Evolutionary conservation across 2,329 filamentous ascomycete species (phyloP), one percentile per base, ranked within the genome.

Genomic region (Aspergillus ibericus): DNA sequence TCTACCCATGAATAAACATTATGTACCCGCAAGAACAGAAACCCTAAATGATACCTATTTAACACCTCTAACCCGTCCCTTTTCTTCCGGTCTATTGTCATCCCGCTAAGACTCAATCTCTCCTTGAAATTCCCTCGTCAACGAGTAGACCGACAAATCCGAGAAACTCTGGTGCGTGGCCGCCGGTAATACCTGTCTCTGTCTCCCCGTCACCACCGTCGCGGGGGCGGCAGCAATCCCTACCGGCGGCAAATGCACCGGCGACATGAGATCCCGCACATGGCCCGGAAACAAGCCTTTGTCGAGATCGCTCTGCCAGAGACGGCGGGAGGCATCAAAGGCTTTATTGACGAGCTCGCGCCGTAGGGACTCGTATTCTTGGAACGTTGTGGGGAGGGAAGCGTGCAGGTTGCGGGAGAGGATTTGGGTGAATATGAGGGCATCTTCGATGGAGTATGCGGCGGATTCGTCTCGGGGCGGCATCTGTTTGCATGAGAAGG

Each of bases 381-480:
- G 36, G 49, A 76, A 75, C 1, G 69, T 56, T 3, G 65, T 57
- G 8, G 44, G 20, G 13, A 73, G 59, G 9, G 70, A 62, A 8
- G 68, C 61, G 29, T 64, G 51, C 20, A 68, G 58, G 55, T 72
- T 64, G 5, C 66, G 58, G 2, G 69, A 59, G 13, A 78, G 59
- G 22, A 72, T 66, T 2, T 72, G 70, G 13, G 73, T 69, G 58
- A 78, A 70, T 4, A 78, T 63, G 35, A 78, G 70, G 7, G 71
- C 70, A 51, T 78, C 76, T 59, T 78, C 76, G n/a, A 78, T 68
- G 3, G 73, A 74, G 40, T 75, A 72, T 1, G 74, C 72, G 12
- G 74, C 74, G 5, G 73, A 75, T 69, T 78, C 76, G 52, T 76
- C 76, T 38, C 74, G 73, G 0, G 76, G 76, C 16, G 76, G 76